Base-by-base conservation (phyloP, 2,329 filamentous ascomycete genomes). In the Fusarium sp. region DNA sequence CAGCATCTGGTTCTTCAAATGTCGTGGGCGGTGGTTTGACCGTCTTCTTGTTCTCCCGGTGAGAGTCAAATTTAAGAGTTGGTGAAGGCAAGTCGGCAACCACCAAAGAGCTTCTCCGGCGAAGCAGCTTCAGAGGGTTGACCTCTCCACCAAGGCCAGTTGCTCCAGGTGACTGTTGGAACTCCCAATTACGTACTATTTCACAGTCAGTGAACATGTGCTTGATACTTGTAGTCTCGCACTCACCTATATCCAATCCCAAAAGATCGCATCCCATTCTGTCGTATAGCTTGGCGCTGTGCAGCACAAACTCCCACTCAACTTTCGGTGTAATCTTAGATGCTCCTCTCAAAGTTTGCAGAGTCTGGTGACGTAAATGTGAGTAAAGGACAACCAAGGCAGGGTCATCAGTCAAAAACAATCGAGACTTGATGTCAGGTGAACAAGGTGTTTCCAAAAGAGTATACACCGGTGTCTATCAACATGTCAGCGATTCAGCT, bases 251-350 rank as follows among this genome's bases (percentile, higher is more conserved):
- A 77, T 97, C 94, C 9, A 98, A 85, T 2, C 95, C 96, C 1
- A 98, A 88, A 13, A 97, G 82, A 81, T 98, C 96, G 79, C 96
- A 97, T 6, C 96, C 96, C 95, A 96, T 98, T 13, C 94, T 92
- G 80, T 93, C 93, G 79, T 95, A 98, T 23, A 96, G 86, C 60
- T 91, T 88, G 21, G 95, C 94, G 60, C 94, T 97, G 76, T 96
- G 94, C 28, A 97, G 85, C 2, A 98, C 91, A 80, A 98, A 97
- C 37, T 93, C 90, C 93, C 94, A 97, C 82, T 98, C 95, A 8
- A 92, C 91, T 70, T 89, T 89, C 1, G 93, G 92, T 5, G 91
- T 92, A 23, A 97, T 88, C 82, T 94, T 94, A 1, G 93, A 92
- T 11, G 94, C 94, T n/a, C 95, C 95, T 37, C 92, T 91, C 12